Evolutionary conservation across 306 rosid species (phyloP), one percentile per base, ranked within the genome.

Genomic region (Trifolium subterraneum): DNA sequence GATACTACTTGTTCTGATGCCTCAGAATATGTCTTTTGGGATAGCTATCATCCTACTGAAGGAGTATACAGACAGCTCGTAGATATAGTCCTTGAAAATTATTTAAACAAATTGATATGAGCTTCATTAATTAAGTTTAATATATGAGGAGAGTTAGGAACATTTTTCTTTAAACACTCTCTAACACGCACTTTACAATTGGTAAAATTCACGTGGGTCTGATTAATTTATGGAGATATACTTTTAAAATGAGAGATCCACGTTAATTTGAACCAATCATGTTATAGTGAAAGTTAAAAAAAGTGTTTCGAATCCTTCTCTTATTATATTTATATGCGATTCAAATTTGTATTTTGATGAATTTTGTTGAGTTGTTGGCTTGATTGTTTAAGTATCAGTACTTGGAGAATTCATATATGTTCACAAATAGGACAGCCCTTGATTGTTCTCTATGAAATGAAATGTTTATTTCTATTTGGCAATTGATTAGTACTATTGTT

Each of bases 31-130:
- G 84, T 90, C 0, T 90, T 90, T 68, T 90, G 96, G 96, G 96
- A 88, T 42, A 90, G 93, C 66, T 90, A 82, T 63, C 96, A 90
- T 75, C 96, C 96, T 4, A 88, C 92, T 0, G 90, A 90, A 70
- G 27, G 73, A 36, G 80, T 78, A 0, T 90, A 88, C 83, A 85
- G 71, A 33, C 14, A 0, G 2, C 22, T 90, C 9, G 58, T 85
- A 22, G 14, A 0, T 16, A 13, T 27, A 12, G 18, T 47, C 31
- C 68, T 72, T 19, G 5, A 80, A 2, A 78, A 45, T n/a, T 78
- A 78, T 63, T 0, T 70, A 3, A 29, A 0, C 10, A 38, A 1
- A 70, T 68, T 82, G 70, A 3, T 56, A 8, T 72, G 75, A 76
- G 39, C 25, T 61, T n/a, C 1, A 10, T 58, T 22, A 2, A 54